Base-by-base conservation (phyloP, 2,329 filamentous ascomycete genomes). In the Cryphonectria parasitica region DNA sequence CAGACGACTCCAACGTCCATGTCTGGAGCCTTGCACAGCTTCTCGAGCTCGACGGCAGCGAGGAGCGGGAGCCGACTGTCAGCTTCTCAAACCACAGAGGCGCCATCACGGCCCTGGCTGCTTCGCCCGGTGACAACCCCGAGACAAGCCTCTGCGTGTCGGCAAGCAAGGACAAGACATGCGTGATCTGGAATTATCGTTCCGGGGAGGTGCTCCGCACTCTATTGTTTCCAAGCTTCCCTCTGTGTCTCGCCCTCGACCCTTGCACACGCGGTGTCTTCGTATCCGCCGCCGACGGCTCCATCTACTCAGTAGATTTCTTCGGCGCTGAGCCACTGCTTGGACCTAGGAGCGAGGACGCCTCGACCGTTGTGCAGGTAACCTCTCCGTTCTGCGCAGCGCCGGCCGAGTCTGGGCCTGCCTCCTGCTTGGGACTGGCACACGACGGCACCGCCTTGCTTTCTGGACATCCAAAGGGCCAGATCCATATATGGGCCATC, bases 111-210 rank as follows among this genome's bases (percentile, higher is more conserved):
- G 88, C 86, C 66, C 78, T 92, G 25, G 81, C 81, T 6, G 81
- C 87, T 60, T 91, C 92, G 25, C 89, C 92, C 77, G 91, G 91
- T 77, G 84, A 86, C 71, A 91, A 89, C 78, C 78, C 82, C 22
- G 88, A 90, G 76, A 91, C 91, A 71, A 95, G 93, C 79, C 90
- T 98, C 72, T 95, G 92, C 71, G 87, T 98, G 28, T 97, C 95
- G 3, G 89, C 91, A 8, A 93, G 93, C 74, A 90, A 89, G 75
- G 96, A 98, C 82, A 95, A 93, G 81, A 96, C 93, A 10, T 93
- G 93, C 75, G 91, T 97, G 76, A 86, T 97, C 72, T 99, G 96
- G 96, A 95, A 98, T 81, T 97, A 97, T 78, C 89, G 90, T 73
- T 92, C 89, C 0, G 93, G 93, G 54, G 88, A 89, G 72, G 85